A percentile compares a stretch with the other conserved stretches of the same genome.
Conservation (phyloP, 495 filamentous ascomycete species). For the Apiosordaria backusii region DNA sequence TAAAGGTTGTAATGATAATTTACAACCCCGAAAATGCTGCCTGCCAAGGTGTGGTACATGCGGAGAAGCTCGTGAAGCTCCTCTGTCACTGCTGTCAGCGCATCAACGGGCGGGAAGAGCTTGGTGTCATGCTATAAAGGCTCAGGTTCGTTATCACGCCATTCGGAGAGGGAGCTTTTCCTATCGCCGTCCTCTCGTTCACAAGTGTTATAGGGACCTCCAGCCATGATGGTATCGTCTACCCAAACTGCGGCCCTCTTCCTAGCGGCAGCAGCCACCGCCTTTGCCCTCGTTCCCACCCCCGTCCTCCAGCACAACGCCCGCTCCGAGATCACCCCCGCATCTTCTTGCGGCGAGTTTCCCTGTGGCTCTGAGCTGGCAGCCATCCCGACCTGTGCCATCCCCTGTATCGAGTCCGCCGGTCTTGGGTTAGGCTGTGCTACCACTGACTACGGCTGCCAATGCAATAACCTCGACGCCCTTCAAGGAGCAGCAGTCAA, state of each 20-base stretch:
- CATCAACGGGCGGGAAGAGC: background rate
- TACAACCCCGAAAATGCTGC: background rate
- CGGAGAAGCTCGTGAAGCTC: background rate
- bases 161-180: background rate
- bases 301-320: background rate
- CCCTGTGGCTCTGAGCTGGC: constrained; percentile 1
- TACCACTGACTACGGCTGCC: constrained; percentile 4
- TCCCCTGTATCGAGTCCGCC: constrained; percentile 7
- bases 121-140: background rate
- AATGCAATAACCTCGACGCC: background rate
- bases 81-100: background rate
- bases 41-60: background rate
- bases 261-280: background rate
- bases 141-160: background rate
- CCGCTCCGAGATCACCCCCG: background rate
- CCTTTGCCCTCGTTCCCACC: background rate
- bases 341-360: background rate
- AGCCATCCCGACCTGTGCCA: constrained; percentile 7
- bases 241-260: background rate
- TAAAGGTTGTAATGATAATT: background rate
- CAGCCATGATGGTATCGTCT: background rate
- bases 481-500: background rate
- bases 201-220: background rate
- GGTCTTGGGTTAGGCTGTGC: constrained; percentile 2
- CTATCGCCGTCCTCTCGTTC: background rate